Evolutionary conservation across 2,329 filamentous ascomycete species (phyloP), one percentile per base, ranked within the genome.

Genomic region (Aspergillus ruber): DNA sequence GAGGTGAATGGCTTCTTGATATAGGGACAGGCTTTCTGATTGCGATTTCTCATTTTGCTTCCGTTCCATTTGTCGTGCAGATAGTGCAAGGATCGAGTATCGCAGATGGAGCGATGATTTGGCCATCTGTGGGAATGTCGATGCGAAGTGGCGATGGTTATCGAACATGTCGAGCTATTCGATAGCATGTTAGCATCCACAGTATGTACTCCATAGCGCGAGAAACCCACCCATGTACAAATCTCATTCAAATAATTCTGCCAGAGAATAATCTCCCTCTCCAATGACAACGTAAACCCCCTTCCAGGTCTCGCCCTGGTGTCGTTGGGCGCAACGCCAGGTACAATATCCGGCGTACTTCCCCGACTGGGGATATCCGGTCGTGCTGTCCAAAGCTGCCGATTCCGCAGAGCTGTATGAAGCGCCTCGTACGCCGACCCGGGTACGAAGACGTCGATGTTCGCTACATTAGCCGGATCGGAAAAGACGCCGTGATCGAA

Each of bases 121-220:
- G 1, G 74, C 71, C 56, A 79, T 69, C 15, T 70, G 68, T 0
- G 76, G 74, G 4, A 79, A 63, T 4, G 71, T 70, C 6, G 73
- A 69, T 17, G 72, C 71, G 51, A 79, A 79, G 23, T 75, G 70
- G 1, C 70, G 64, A 42, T 74, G 63, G 25, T 68, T 66, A 52
- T 79, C 77, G 44, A 80, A 78, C 63, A 77, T 79, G 48, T 80
- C 76, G 1, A 79, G 69, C 75, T 68, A 44, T 38, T 21, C 15
- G 9, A 12, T 12, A 5, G 40, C 21, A 15, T 17, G 8, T 42
- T 15, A 25, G 21, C 21, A 25, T 15, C 12, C 13, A 3, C 13
- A 6, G 38, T 10, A 20, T 23, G 3, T 41, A 18, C n/a, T 10
- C 5, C 13, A 6, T n/a, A 35, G 33, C 13, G n/a, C n/a, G 25